Conservation (phyloP, 75 land plant genomes). For the Pinus albicaulis region DNA sequence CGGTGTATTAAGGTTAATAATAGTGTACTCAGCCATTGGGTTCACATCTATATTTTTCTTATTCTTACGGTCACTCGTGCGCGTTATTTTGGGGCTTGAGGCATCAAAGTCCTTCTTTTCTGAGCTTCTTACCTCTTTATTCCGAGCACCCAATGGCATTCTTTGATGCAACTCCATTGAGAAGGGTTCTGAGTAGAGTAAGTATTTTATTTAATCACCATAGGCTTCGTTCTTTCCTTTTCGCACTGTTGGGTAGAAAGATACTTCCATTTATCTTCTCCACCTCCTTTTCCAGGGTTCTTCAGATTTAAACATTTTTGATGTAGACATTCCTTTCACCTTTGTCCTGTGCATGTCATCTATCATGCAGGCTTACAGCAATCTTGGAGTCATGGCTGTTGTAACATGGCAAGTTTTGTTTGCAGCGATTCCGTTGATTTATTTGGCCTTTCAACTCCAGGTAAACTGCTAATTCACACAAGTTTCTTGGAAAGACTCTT, state of each 20-base stretch:
- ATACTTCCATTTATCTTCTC: background rate
- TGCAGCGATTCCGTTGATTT: slow-evolving; percentile 24
- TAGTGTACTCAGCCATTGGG: slow-evolving; percentile 54
- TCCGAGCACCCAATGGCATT: slow-evolving; percentile 91
- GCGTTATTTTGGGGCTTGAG: slow-evolving; percentile 39
- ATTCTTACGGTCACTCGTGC: slow-evolving; percentile 22
- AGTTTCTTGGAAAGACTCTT: background rate
- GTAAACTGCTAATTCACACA: background rate
- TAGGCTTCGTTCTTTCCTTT: background rate
- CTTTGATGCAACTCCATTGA: slow-evolving; percentile 84
- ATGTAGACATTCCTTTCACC: slow-evolving; percentile 25
- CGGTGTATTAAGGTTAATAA: slow-evolving; percentile 43
- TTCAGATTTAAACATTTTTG: slow-evolving; percentile 28
- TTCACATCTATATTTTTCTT: slow-evolving; percentile 26
- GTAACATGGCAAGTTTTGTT: slow-evolving; percentile 43
- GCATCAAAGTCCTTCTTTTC: slow-evolving; percentile 62
- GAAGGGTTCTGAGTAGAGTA: slow-evolving; percentile 88
- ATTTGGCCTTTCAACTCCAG: slow-evolving; percentile 26
- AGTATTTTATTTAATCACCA: background rate
- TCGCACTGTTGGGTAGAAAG: background rate
- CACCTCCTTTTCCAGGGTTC: slow-evolving; percentile 18
- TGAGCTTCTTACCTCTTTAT: slow-evolving; percentile 46
- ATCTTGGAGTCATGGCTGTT: slow-evolving; percentile 25
- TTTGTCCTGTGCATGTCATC: slow-evolving; percentile 7
- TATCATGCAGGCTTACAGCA: slow-evolving; percentile 12